Conservation (phyloP, 1,284 basidiomycete genomes). For the Apiotrichum mycotoxinovorans region DNA sequence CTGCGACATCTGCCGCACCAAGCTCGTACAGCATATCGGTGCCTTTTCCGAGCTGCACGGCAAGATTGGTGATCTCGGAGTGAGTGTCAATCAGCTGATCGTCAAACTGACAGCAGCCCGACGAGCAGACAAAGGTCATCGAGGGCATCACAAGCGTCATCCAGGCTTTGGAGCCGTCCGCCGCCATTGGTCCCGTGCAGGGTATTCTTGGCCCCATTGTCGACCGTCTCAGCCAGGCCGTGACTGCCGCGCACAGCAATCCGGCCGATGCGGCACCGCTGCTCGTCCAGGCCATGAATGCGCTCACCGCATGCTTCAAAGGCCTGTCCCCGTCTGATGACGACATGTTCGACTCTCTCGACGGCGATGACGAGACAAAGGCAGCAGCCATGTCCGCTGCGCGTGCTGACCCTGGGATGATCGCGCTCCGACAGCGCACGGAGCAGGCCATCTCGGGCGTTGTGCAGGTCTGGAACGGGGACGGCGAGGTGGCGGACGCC, state of each 20-base stretch:
- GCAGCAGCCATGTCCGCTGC: slow-evolving; percentile 54
- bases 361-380: slow-evolving; percentile 52
- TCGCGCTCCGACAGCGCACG: slow-evolving; percentile 62
- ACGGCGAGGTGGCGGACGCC: slow-evolving; percentile 65
- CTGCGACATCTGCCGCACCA: slow-evolving; percentile 77
- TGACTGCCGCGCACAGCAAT: slow-evolving; percentile 53
- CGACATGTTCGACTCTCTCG: slow-evolving; percentile 55
- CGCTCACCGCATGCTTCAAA: slow-evolving; percentile 73
- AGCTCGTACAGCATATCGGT: slow-evolving; percentile 72
- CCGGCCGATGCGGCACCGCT: slow-evolving; percentile 13
- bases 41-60: slow-evolving; percentile 80
- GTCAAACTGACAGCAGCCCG: slow-evolving; percentile 56
- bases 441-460: slow-evolving; percentile 59
- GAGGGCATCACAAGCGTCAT: slow-evolving; percentile 87
- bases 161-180: slow-evolving; percentile 71
- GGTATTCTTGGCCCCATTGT: slow-evolving; percentile 73
- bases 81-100: slow-evolving; percentile 47
- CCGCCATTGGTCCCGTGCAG: slow-evolving; percentile 75
- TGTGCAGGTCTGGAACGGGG: slow-evolving; percentile 70
- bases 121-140: slow-evolving; percentile 81
- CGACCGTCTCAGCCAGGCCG: slow-evolving; percentile 61
- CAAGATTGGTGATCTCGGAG: slow-evolving; percentile 66
- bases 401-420: slow-evolving; percentile 63
- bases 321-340: slow-evolving; percentile 75
- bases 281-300: slow-evolving; percentile 62